Base-by-base conservation (phyloP, 352 stramenopile species). In the Phytopythium chamaehyphon region DNA sequence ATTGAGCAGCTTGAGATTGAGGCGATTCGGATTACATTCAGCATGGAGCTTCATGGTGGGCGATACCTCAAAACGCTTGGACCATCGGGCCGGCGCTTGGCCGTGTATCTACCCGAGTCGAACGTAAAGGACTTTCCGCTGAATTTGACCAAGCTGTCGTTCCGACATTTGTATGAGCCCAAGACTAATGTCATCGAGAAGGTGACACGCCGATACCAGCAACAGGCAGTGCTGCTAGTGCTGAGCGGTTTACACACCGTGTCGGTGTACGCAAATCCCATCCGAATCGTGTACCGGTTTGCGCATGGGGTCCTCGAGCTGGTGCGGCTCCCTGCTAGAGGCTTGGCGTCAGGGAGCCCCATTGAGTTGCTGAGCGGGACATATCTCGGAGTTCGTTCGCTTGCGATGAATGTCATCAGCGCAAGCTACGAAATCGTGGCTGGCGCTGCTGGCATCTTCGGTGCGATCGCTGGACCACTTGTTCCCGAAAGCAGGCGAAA, bases 341-440 rank as follows among this genome's bases (percentile, higher is more conserved):
- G 85, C 0, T 56, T 95, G 36, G 83, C 80, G 4, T 93, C 83
- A 0, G 85, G 85, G 19, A 93, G 81, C 44, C 85, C 85, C 2
- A 69, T 95, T 10, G 85, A 95, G 54, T 57, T 95, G 12, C 72
- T 95, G 54, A 91, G 72, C 54, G 85, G 85, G 6, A 63, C 85
- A 11, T 95, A 95, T 48, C 61, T 95, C 15, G 85, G 85, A 44
- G 81, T 95, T 6, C 76, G 83, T 6, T 93, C 83, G 12, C 61
- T 95, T 21, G 85, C 81, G 1, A 95, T 93, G 85, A 95, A 95
- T 50, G 86, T 77, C 5, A 95, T 95, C 61, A 95, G 85, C 55
- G 85, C 83, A 18, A 88, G 83, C 9, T 95, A 95, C 57, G 85
- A 95, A 59, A 92, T 93, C 45, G 77, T 95, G 8, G 85, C 85